Conservation (phyloP, 345 rosid genomes). For the Camelina neglecta region DNA sequence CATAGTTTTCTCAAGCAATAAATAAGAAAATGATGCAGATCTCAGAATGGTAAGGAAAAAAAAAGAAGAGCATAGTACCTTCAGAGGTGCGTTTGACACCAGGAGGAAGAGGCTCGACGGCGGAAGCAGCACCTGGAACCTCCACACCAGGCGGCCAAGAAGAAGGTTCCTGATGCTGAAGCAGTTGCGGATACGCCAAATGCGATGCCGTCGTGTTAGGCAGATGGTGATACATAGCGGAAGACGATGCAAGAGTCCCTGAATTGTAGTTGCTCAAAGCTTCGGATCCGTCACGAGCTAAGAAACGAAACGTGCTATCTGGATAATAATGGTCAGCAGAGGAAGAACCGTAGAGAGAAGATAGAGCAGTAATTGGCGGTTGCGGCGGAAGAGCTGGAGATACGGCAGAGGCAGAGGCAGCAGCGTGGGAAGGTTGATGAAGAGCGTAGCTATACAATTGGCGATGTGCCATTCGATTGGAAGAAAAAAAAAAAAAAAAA, state of each 20-base stretch:
- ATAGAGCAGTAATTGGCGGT: constrained; percentile 15
- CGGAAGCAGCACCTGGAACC: constrained; percentile 42
- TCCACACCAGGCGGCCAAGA: constrained; percentile 56
- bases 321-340: constrained; percentile 40
- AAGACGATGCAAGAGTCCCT: constrained; percentile 36
- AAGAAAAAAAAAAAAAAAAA: background rate
- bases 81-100: constrained; percentile 66
- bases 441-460: constrained; percentile 49
- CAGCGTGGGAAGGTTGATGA: constrained; percentile 39
- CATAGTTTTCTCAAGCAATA: constrained; percentile 12
- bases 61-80: constrained; percentile 40
- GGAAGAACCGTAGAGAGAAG: constrained; percentile 44
- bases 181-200: constrained; percentile 45
- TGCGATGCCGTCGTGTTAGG: constrained; percentile 44
- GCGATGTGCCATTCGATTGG: constrained; percentile 52
- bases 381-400: constrained; percentile 41
- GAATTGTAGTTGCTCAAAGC: constrained; percentile 39
- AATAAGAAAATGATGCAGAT: constrained; percentile 33
- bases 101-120: constrained; percentile 53
- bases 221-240: constrained; percentile 46
- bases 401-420: constrained; percentile 33
- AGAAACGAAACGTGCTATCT: constrained; percentile 34
- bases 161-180: constrained; percentile 41
- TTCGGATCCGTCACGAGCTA: constrained; percentile 43
- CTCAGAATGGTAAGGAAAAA: constrained; percentile 6